These are phyloP conservation scores for Rhizopogon vesiculosus DNA, from an alignment of 768 basidiomycete species.

Conservation along the genomic window DNA sequence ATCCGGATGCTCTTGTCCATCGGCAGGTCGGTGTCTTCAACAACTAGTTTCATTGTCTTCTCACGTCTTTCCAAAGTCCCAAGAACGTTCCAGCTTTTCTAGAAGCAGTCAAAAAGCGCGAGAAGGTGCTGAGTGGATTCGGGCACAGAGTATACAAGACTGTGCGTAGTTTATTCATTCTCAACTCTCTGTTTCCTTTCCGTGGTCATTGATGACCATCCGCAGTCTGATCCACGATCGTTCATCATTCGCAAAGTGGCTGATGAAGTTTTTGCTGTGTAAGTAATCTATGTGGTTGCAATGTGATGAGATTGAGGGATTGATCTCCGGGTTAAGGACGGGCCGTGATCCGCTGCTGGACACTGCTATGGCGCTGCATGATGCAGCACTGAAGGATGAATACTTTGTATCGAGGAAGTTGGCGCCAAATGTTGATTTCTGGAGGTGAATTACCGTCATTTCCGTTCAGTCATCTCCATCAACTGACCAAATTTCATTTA, in stretches of 20 bases:
- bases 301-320: not conserved
- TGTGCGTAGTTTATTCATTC: slow-evolving; percentile 28
- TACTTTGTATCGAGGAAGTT: slow-evolving; percentile 81
- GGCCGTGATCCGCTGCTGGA: slow-evolving; percentile 82
- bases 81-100: slow-evolving; percentile 83
- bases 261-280: slow-evolving; percentile 90
- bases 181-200: not conserved
- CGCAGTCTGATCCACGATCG: slow-evolving; percentile 83
- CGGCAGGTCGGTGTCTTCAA: slow-evolving; percentile 52
- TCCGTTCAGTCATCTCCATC: not conserved
- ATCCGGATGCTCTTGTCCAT: slow-evolving; percentile 92
- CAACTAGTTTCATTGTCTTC: not conserved
- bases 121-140: slow-evolving; percentile 87
- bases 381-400: slow-evolving; percentile 86
- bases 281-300: slow-evolving; percentile 18
- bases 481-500: slow-evolving; percentile 1
- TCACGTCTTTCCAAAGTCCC: slow-evolving; percentile 40
- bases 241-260: slow-evolving; percentile 89
- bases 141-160: slow-evolving; percentile 86
- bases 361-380: slow-evolving; percentile 85
- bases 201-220: not conserved
- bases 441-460: slow-evolving; percentile 35
- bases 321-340: slow-evolving; percentile 43
- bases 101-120: slow-evolving; percentile 81
- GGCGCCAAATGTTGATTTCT: slow-evolving; percentile 91